Evolutionary conservation across 305 asterid species (phyloP).

Genomic region (Petunia hybrid): DNA sequence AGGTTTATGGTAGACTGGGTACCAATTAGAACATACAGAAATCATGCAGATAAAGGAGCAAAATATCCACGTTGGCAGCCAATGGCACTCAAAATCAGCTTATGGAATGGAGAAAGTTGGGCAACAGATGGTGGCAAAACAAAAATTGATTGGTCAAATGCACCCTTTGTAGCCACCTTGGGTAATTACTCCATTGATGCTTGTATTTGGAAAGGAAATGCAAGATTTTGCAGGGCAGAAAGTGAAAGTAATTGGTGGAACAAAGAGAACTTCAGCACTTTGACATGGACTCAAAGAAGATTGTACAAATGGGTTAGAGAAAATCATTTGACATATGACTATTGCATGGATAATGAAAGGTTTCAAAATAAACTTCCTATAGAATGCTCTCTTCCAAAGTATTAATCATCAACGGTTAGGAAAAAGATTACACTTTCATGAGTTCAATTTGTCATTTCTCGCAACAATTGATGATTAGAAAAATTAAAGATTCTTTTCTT

Average conservation of each 20-base stretch:
- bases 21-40: slow-evolving; percentile 83
- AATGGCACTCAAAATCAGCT: slow-evolving; percentile 57
- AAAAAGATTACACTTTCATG: not conserved
- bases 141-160: slow-evolving; percentile 70
- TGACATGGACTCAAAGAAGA: slow-evolving; percentile 71
- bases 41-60: slow-evolving; percentile 77
- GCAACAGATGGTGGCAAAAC: slow-evolving; percentile 76
- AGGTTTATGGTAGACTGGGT: slow-evolving; percentile 95
- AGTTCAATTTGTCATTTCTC: not conserved
- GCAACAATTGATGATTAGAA: not conserved
- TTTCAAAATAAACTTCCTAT: slow-evolving; percentile 67
- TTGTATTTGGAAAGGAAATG: slow-evolving; percentile 72
- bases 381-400: slow-evolving; percentile 75
- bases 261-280: slow-evolving; percentile 44
- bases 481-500: not conserved
- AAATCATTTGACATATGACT: slow-evolving; percentile 66
- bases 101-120: slow-evolving; percentile 85
- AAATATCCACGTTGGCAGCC: slow-evolving; percentile 70
- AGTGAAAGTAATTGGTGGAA: slow-evolving; percentile 80
- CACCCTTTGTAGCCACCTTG: slow-evolving; percentile 71
- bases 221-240: slow-evolving; percentile 49
- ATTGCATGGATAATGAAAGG: slow-evolving; percentile 70
- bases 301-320: slow-evolving; percentile 72
- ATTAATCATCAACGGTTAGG: slow-evolving; percentile 38
- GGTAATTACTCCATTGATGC: slow-evolving; percentile 64